Conservation (phyloP, 2,329 filamentous ascomycete species). For the Xylariaceae sp. region DNA sequence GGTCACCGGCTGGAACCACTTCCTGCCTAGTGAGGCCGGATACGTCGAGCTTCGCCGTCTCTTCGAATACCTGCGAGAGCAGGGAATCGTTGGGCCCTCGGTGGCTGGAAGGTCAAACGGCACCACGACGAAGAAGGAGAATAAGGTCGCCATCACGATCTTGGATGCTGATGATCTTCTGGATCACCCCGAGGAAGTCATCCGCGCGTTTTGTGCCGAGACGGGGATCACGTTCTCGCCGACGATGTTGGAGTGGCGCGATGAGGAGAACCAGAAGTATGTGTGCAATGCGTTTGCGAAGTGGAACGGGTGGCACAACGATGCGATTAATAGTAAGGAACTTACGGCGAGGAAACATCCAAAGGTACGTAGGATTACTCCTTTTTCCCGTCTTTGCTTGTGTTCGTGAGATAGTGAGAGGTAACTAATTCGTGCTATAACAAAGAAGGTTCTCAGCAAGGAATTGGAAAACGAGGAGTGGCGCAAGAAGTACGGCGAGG, state of each 20-base stretch:
- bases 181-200: constrained; percentile 70
- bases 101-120: constrained; percentile 43
- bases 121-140: constrained; percentile 24
- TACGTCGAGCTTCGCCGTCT: constrained; percentile 81
- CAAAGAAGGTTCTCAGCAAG: constrained; percentile 56
- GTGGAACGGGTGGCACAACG: constrained; percentile 95
- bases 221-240: constrained; percentile 71
- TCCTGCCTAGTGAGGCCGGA: constrained; percentile 82
- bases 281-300: constrained; percentile 82
- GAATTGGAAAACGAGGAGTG: constrained; percentile 68
- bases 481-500: constrained; percentile 66
- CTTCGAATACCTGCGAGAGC: constrained; percentile 74
- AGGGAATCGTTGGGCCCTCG: constrained; percentile 65
- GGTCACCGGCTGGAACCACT: constrained; percentile 78
- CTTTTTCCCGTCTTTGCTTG: too few species aligned
- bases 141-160: constrained; percentile 66
- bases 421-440: constrained; percentile 17
- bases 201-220: constrained; percentile 74
- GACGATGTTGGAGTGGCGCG: constrained; percentile 80
- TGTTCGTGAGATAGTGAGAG: too few species aligned
- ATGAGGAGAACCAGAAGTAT: constrained; percentile 61
- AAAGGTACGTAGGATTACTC: constrained; percentile 39
- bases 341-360: constrained; percentile 65
- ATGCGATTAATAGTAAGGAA: constrained; percentile 77
- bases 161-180: constrained; percentile 92